Evolutionary conservation across 176 grass and related monocot genomes (phyloP).

Genomic region (Oryza glaberrima): DNA sequence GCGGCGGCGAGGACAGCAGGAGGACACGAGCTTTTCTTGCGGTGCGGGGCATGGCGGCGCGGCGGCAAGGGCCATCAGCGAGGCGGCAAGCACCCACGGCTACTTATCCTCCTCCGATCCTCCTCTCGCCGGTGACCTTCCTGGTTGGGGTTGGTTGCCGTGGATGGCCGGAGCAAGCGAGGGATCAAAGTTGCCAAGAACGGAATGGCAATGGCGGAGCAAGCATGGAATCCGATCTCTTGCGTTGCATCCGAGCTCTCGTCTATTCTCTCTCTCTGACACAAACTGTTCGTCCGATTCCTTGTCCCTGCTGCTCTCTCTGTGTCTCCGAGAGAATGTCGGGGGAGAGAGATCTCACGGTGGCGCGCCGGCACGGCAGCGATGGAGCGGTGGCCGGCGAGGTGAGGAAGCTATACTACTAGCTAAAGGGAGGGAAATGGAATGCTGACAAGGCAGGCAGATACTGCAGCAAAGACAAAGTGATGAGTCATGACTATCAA

Average conservation of each 20-base stretch:
- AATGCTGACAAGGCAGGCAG: neutral
- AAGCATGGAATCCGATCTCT: constrained; percentile 60
- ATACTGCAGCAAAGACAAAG: neutral
- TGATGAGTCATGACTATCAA: neutral
- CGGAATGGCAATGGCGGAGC: constrained; percentile 27
- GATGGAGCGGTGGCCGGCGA: neutral
- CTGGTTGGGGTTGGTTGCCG: neutral
- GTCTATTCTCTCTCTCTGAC: neutral
- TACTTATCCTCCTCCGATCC: constrained; percentile 32
- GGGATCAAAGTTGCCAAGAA: constrained; percentile 39
- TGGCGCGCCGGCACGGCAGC: too few species aligned
- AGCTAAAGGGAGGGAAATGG: neutral
- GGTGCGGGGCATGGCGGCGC: constrained; percentile 45
- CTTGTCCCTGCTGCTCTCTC: neutral
- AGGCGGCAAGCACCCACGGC: constrained; percentile 1
- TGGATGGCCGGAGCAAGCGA: constrained; percentile 32
- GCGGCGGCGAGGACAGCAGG: constrained; percentile 1
- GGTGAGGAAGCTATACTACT: neutral
- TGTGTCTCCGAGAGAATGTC: neutral
- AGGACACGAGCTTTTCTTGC: constrained; percentile 38
- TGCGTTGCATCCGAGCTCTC: constrained; percentile 32
- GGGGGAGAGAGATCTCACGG: neutral
- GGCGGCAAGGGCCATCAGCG: constrained; percentile 39
- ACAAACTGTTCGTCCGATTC: neutral
- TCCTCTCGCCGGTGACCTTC: constrained; percentile 19